Evolutionary conservation across 2,329 filamentous ascomycete species (phyloP), one percentile per base, ranked within the genome.

Genomic region (Gnomoniopsis smithogilvyi): DNA sequence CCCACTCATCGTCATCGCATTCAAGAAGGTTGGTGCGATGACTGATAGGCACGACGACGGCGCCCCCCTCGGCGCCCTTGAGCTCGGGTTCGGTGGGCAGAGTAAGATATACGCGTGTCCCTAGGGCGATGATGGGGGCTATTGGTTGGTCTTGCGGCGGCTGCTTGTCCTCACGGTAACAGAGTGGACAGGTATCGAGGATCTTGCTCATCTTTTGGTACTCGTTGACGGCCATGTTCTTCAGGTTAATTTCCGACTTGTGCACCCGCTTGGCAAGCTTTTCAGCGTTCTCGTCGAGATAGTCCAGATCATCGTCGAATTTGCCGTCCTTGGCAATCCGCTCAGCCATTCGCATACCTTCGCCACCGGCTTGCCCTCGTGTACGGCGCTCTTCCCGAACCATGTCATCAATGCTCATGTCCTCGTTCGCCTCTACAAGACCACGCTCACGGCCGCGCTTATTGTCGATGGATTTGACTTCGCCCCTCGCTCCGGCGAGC

Each of bases 381-480:
- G 91, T 97, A 56, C 94, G 88, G 38, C 91, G 86, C 74, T 99
- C 95, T 73, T 98, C 93, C 30, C 92, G 87, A 19, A 99, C 86
- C 95, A 99, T 99, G 72, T 99, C 95, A 56, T 96, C 92, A 61
- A 99, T 90, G 33, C 80, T 88, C 92, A 99, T 98, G 67, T 98
- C 92, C 55, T 96, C 90, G 69, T 98, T 98, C 64, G 95, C 92
- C 66, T 91, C 86, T 6, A 99, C 90, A 8, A 87, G 81, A 1
- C 94, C 95, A 56, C 93, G 86, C 72, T 96, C 93, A 6, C 85
- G 83, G 2, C 93, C 94, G 51, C 93, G 86, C 69, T 90, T 95
- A 60, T 86, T 96, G 26, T 88, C 85, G 8, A 97, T 79, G 0
- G 85, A 77, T 66, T 88, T 93, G 58, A 94, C 90, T 74, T 98